Evolutionary conservation across 129 eudicot genomes (phyloP), one percentile per base, ranked within the genome.

Genomic region (Rutidosis leptorrhynchoides): DNA sequence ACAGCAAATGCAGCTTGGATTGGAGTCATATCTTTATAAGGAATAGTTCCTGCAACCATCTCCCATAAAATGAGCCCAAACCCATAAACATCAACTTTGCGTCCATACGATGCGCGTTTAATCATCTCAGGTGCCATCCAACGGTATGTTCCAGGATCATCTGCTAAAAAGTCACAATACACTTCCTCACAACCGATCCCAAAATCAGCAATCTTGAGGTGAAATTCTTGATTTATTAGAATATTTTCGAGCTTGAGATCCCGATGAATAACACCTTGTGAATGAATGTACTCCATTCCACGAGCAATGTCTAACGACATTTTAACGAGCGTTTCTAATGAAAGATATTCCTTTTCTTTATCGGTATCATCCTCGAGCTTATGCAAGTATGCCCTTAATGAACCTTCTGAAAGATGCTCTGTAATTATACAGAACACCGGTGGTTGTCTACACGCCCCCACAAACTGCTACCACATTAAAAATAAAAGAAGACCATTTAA

Each of bases 61-160:
- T 92, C 98, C 98, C 96, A 88, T 45, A 92, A 73, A 62, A 92
- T 88, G 64, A 92, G 90, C 33, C 98, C 98, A 64, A 92, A 92
- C 17, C 98, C 86, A 67, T 92, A 92, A 1, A 92, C 89, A 67
- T 92, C 98, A 20, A 88, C 98, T 71, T 92, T 92, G 30, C 87
- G 71, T 11, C 98, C 95, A 62, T 92, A 88, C 0, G 85, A 71
- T 64, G 85, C 85, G 4, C 83, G 79, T 76, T 82, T 92, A 48
- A 92, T 88, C 98, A 92, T 88, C 77, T 92, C 98, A 17, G 98
- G 98, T 17, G 98, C 96, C 98, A 92, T 92, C 98, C 98, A 92
- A 30, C 98, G 95, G 70, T 88, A 92, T n/a, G 98, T 92, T 19
- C 96, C 96, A 1, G 96, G 95, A 57, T 92, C 98, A 83, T 92